Evolutionary conservation across 129 eudicot genomes (phyloP), one percentile per base, ranked within the genome.

Genomic region (Flaveria sonorensis): DNA sequence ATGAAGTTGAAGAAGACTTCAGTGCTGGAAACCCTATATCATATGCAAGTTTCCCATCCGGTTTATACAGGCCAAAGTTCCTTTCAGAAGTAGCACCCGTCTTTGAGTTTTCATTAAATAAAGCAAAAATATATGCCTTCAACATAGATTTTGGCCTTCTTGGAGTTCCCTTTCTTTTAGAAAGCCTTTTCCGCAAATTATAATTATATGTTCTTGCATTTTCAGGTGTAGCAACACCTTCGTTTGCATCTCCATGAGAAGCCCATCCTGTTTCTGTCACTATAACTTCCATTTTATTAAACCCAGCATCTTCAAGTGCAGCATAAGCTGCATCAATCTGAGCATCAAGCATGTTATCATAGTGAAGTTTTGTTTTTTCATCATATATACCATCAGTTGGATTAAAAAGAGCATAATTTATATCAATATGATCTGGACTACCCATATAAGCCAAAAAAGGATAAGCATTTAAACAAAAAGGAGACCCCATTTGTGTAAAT

Each of bases 181-280:
- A 90, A 30, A 93, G 89, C 85, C 98, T 81, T 75, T 93, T 93
- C 0, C 97, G 88, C 74, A 93, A 48, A 72, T 93, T 93, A 71
- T 75, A 93, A 71, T 90, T 86, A 53, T 88, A 93, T 10, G 93
- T 93, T 79, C 84, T 93, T 7, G 98, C 98, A 86, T 93, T 93
- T n/a, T 73, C 77, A 13, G 68, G 52, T 0, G 98, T 93, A 55
- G 97, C 98, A 55, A 86, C 96, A 36, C 81, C 88, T 83, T 93
- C 98, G 62, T 64, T 90, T 39, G 79, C 81, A 76, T 90, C 98
- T 42, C 98, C 98, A 53, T n/a, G 83, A 70, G 98, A 93, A 79
- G 98, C 98, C 98, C 98, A 93, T 20, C 98, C 98, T 0, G 97
- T 93, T 76, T 93, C 98, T 1, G 98, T 93, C 48, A 93, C 84